Conservation (phyloP, 2,329 filamentous ascomycete genomes). For the Sporothrix euskadiensis region DNA sequence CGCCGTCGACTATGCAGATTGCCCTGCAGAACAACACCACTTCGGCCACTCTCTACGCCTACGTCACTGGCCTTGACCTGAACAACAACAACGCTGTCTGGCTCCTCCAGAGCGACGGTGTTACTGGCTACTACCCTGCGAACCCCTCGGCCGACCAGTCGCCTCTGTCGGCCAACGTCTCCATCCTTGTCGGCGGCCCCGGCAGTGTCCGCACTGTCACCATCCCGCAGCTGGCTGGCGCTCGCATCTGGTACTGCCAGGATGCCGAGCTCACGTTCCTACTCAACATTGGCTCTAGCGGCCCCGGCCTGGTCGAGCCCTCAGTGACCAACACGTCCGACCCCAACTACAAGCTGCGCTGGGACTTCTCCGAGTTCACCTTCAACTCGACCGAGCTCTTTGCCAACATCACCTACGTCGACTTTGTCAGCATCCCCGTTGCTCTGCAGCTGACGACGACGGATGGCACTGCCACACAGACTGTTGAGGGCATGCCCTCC, state of each 20-base stretch:
- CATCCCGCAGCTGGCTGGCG: slow-evolving; percentile 70
- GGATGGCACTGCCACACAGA: slow-evolving; percentile 45
- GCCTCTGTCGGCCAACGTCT: slow-evolving; percentile 57
- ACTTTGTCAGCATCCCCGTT: slow-evolving; percentile 70
- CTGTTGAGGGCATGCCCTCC: slow-evolving; percentile 52
- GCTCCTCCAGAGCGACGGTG: slow-evolving; percentile 66
- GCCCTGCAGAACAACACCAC: slow-evolving; percentile 65
- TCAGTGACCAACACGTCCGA: slow-evolving; percentile 67
- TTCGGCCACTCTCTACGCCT: slow-evolving; percentile 63
- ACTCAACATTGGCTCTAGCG: slow-evolving; percentile 60
- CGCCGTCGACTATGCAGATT: slow-evolving; percentile 54
- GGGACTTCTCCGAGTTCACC: slow-evolving; percentile 71
- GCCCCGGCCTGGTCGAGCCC: slow-evolving; percentile 71
- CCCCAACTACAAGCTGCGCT: slow-evolving; percentile 60
- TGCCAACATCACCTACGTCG: slow-evolving; percentile 72
- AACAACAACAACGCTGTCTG: slow-evolving; percentile 61
- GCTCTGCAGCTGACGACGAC: slow-evolving; percentile 55
- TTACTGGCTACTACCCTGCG: slow-evolving; percentile 63
- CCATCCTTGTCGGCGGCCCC: slow-evolving; percentile 63
- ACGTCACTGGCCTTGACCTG: slow-evolving; percentile 67
- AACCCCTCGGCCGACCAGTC: slow-evolving; percentile 55
- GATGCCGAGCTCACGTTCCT: slow-evolving; percentile 64
- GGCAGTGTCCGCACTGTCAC: slow-evolving; percentile 61
- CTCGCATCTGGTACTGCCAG: slow-evolving; percentile 70
- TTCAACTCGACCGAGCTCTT: slow-evolving; percentile 63